These are phyloP conservation scores for Omphalotus guepiniiformis DNA, from an alignment of 768 basidiomycete genomes.

Conservation along the genomic window DNA sequence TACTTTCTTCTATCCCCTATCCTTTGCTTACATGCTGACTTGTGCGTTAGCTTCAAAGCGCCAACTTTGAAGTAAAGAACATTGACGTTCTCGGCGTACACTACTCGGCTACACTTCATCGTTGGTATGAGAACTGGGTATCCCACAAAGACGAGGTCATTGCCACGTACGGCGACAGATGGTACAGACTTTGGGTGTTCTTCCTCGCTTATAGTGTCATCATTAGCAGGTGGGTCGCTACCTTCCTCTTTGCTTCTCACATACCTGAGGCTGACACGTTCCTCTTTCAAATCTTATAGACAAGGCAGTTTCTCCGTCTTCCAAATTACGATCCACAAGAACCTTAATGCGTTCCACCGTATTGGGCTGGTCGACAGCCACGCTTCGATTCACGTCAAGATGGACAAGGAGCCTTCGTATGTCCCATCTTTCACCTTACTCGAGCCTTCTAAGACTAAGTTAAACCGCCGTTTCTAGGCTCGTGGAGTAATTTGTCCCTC, in stretches of 20 bases:
- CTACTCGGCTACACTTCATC: conserved; percentile 85
- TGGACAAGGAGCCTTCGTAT: conserved; percentile 48
- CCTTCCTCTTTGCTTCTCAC: neutral
- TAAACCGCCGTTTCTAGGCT: too few relatives aligned
- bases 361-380: conserved; percentile 82
- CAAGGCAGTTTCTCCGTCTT: conserved; percentile 92
- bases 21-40: neutral
- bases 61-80: conserved; percentile 96
- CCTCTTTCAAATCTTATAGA: conserved; percentile 26
- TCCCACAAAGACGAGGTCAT: conserved; percentile 86
- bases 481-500: too few relatives aligned
- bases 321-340: conserved; percentile 98
- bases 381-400: conserved; percentile 67
- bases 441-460: too few relatives aligned
- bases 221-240: conserved; percentile 53
- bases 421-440: too few relatives aligned
- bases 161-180: conserved; percentile 86
- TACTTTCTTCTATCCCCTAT: conserved; percentile 8
- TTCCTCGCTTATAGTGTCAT: conserved; percentile 96
- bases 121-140: conserved; percentile 98
- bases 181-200: conserved; percentile 96
- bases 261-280: neutral
- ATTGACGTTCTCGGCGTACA: conserved; percentile 97
- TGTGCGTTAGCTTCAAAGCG: conserved; percentile 66
- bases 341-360: conserved; percentile 93